Base-by-base conservation (phyloP, 1,284 basidiomycete species). In the Trichosporon sp. region DNA sequence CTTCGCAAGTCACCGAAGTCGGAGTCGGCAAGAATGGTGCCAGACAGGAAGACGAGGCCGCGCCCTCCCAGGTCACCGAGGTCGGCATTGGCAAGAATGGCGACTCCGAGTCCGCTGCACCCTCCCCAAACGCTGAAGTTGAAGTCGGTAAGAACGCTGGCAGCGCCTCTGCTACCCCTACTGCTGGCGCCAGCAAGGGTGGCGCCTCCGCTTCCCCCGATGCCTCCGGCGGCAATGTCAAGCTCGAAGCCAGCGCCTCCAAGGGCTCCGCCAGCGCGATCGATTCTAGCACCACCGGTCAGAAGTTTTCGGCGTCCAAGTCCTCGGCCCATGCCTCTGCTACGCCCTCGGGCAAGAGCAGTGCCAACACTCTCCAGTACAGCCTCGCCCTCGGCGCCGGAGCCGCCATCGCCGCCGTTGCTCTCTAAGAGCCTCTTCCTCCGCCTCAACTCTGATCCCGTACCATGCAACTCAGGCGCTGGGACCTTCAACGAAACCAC, bases 81-180 rank as follows among this genome's bases (percentile, higher is more conserved):
- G 59, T 59, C 31, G 54, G 54, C 12, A 26, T 59, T 31, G 54
- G 54, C 54, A 59, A 59, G 38, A 40, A 40, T 12, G 38, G 38
- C 35, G 35, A 10, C 35, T 37, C 35, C 35, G 35, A 37, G 35
- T 37, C 35, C 35, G 35, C 35, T 37, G 35, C 35, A 37, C 35
- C 35, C 35, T 37, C 35, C 8, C 35, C 2, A 37, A 37, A 37
- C 35, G 8, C 35, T 10, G 35, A 37, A 37, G 35, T 37, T 10
- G 35, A 4, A 7, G 35, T 37, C 35, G 35, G 35, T 10, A 37
- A 37, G 40, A 43, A 43, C 40, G 40, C 40, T 4, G 40, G 40
- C 40, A 43, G 40, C 7, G 31, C 31, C 31, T n/a, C 31, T 11
- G 31, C 31, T 4, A 8, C 8, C 5, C 14, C 32, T 5, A 63